Conservation (phyloP, 768 basidiomycete genomes). For the Tylopilus sp. region DNA sequence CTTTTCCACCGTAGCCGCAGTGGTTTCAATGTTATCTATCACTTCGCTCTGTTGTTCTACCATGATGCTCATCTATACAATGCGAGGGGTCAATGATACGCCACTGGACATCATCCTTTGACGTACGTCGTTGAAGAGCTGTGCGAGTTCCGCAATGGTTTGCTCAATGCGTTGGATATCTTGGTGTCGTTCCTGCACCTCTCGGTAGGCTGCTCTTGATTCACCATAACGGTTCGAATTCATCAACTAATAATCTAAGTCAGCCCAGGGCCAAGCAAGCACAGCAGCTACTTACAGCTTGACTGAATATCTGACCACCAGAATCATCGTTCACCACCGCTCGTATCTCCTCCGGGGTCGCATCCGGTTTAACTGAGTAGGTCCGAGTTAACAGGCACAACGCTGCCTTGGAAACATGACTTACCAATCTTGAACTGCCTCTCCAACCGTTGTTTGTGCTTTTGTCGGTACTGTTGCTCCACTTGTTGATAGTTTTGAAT, state of each 20-base stretch:
- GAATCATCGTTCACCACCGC: slow-evolving; percentile 84
- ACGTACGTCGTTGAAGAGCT: slow-evolving; percentile 91
- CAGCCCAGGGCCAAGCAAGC: not conserved
- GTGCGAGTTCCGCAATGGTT: slow-evolving; percentile 89
- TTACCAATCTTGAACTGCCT: slow-evolving; percentile 84
- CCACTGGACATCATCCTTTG: not conserved
- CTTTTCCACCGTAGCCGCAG: slow-evolving; percentile 70
- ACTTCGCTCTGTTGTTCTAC: slow-evolving; percentile 94
- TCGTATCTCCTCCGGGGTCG: slow-evolving; percentile 81
- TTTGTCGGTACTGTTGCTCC: slow-evolving; percentile 74
- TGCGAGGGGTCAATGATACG: slow-evolving; percentile 1
- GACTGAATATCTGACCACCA: slow-evolving; percentile 85
- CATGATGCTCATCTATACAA: slow-evolving; percentile 80
- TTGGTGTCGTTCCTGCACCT: slow-evolving; percentile 96
- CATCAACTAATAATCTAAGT: slow-evolving; percentile 62
- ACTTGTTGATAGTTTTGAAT: slow-evolving; percentile 83
- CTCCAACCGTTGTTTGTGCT: slow-evolving; percentile 79
- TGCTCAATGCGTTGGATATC: slow-evolving; percentile 95
- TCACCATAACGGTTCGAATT: slow-evolving; percentile 89
- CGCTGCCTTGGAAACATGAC: slow-evolving; percentile 11
- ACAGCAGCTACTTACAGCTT: slow-evolving; percentile 52
- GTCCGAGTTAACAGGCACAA: not conserved
- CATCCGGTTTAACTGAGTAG: slow-evolving; percentile 81
- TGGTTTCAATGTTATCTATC: slow-evolving; percentile 77
- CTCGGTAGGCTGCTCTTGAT: slow-evolving; percentile 86